These are phyloP conservation scores for Tylopilus plumbeoviolaceoides DNA, from an alignment of 768 basidiomycete species.

Conservation along the genomic window DNA sequence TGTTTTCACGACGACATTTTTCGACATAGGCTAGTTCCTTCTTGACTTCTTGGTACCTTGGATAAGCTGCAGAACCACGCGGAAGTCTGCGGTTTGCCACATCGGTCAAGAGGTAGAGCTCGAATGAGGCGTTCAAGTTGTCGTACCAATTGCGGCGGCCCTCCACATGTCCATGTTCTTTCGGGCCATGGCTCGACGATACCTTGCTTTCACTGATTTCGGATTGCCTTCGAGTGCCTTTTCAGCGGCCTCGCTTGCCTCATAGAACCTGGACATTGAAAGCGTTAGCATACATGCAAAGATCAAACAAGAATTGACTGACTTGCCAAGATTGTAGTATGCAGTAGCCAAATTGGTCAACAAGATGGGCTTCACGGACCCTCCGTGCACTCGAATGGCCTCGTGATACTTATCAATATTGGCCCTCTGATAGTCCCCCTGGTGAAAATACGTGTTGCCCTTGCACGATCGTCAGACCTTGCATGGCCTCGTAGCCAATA, in stretches of 20 bases:
- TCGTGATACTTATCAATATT: slow-evolving; percentile 34
- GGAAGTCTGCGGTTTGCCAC: slow-evolving; percentile 21
- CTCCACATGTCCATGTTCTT: slow-evolving; percentile 17
- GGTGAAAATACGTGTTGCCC: slow-evolving; percentile 43
- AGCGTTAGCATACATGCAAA: not conserved
- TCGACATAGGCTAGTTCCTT: not conserved
- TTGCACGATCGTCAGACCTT: slow-evolving; percentile 9
- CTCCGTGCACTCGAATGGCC: slow-evolving; percentile 36
- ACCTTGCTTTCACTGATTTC: slow-evolving; percentile 31
- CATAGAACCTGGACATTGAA: slow-evolving; percentile 11
- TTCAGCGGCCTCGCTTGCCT: slow-evolving; percentile 26
- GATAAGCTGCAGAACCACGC: slow-evolving; percentile 21
- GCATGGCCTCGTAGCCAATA: not conserved
- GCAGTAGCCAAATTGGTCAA: slow-evolving; percentile 41
- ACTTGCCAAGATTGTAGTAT: slow-evolving; percentile 40
- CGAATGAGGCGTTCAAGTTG: too few species aligned
- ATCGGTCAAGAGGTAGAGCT: not conserved
- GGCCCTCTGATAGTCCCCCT: slow-evolving; percentile 36
- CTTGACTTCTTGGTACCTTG: slow-evolving; percentile 11
- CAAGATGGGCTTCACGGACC: slow-evolving; percentile 29
- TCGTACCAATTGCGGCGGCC: slow-evolving; percentile 19
- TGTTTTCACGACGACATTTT: not conserved
- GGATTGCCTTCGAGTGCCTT: slow-evolving; percentile 27
- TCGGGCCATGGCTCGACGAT: slow-evolving; percentile 30
- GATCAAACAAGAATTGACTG: not conserved